phyloP scores from a whole-genome alignment of 2,329 filamentous ascomycete genomes.

The Pestalotiopsis sp. region DNA sequence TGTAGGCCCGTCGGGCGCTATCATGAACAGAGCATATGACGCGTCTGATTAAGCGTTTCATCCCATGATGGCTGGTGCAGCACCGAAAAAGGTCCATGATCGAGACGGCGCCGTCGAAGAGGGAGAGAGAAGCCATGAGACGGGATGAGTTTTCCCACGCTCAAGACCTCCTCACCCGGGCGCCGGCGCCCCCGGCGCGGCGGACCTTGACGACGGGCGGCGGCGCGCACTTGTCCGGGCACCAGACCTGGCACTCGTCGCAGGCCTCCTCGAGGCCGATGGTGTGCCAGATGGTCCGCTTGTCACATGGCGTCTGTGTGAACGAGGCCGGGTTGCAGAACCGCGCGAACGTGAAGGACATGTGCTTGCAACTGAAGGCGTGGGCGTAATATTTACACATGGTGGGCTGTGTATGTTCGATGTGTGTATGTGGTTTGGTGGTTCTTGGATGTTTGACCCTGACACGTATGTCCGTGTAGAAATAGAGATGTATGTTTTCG shows the following conservation, averaged over 20 bases:
- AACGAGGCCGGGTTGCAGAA: conserved; percentile 34
- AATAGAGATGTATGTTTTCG: no score
- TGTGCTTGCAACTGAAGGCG: conserved; percentile 35
- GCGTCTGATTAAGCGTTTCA: no score
- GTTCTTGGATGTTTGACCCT: neutral
- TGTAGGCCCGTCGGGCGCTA: no score
- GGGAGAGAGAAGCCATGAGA: neutral
- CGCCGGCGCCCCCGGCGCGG: neutral
- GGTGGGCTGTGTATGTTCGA: conserved; percentile 1
- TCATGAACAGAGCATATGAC: no score
- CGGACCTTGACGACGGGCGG: neutral
- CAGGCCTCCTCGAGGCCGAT: conserved; percentile 35
- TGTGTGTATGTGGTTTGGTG: neutral
- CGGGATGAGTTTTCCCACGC: neutral
- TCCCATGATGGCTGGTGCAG: no score
- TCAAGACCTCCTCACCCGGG: neutral
- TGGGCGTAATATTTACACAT: conserved; percentile 42
- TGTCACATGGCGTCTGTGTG: conserved; percentile 35
- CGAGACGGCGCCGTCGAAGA: neutral
- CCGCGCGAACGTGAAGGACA: conserved; percentile 33
- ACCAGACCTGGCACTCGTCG: conserved; percentile 33
- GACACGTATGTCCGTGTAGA: no score
- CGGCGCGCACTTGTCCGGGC: conserved; percentile 19
- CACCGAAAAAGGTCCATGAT: no score
- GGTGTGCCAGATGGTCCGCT: conserved; percentile 36